phyloP scores from a whole-genome alignment of 495 filamentous ascomycete genomes.

The Eremomyces bilateralis region DNA sequence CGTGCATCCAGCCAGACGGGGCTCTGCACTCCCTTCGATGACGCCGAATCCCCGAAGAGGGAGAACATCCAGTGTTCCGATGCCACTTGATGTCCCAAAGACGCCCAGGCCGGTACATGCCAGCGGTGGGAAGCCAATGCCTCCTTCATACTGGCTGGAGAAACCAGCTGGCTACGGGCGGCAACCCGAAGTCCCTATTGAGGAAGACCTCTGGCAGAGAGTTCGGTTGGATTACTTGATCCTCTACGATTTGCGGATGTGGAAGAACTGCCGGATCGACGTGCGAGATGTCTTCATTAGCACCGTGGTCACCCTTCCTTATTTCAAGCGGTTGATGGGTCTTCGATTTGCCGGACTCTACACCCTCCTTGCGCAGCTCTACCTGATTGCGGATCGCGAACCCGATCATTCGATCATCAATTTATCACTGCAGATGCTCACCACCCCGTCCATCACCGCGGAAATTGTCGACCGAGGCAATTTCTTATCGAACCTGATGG shows the following conservation, averaged over 20 bases:
- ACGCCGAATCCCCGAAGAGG: not conserved
- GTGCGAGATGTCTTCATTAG: slow-evolving; percentile 88
- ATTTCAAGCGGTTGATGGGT: slow-evolving; percentile 92
- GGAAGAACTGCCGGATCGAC: slow-evolving; percentile 84
- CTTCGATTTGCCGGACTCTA: slow-evolving; percentile 85
- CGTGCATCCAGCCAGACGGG: too few species aligned
- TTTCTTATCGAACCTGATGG: slow-evolving; percentile 83
- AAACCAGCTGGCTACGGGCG: slow-evolving; percentile 40
- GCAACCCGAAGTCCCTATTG: slow-evolving; percentile 34
- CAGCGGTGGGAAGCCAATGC: slow-evolving; percentile 6
- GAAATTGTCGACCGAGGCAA: slow-evolving; percentile 92
- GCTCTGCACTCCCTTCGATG: not conserved
- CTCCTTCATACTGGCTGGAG: slow-evolving; percentile 71
- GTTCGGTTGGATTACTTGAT: slow-evolving; percentile 89
- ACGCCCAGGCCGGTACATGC: slow-evolving; percentile 17
- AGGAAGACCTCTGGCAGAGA: slow-evolving; percentile 72
- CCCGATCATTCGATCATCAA: slow-evolving; percentile 98
- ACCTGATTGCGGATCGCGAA: slow-evolving; percentile 88
- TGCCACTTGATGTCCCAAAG: slow-evolving; percentile 16
- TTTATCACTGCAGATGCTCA: slow-evolving; percentile 85
- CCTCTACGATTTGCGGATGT: slow-evolving; percentile 85
- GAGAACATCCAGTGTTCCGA: slow-evolving; percentile 4
- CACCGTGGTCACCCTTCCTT: slow-evolving; percentile 80
- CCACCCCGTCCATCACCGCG: slow-evolving; percentile 83
- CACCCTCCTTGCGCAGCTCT: slow-evolving; percentile 78